Percentiles rank a stretch among this genome's conserved stretches.
phyloP scores from a whole-genome alignment of 306 rosid genomes.

The Calophaca sinica region DNA sequence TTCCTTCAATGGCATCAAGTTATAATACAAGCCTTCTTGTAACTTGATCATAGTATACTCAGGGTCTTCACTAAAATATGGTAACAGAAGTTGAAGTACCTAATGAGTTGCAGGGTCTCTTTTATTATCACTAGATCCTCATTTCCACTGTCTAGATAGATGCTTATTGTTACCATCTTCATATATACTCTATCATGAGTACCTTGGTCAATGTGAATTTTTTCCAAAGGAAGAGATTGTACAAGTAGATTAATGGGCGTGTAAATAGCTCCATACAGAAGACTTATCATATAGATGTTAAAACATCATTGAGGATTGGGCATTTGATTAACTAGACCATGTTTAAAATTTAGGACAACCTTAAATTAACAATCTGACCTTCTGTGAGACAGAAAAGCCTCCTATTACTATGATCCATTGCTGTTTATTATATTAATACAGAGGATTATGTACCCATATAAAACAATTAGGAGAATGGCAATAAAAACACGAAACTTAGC shows the following conservation, averaged over 20 bases:
- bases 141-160: slow-evolving; percentile 27
- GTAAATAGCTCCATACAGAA: slow-evolving; percentile 6
- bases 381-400: slow-evolving; percentile 26
- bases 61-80: no score
- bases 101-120: neutral
- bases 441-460: slow-evolving; percentile 2
- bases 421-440: slow-evolving; percentile 9
- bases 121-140: neutral
- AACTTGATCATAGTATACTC: neutral
- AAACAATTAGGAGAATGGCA: slow-evolving; percentile 9
- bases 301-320: neutral
- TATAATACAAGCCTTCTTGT: slow-evolving; percentile 18
- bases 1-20: neutral
- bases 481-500: slow-evolving; percentile 30
- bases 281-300: slow-evolving; percentile 30
- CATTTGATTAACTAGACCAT: neutral
- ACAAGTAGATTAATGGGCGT: neutral
- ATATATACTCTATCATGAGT: slow-evolving; percentile 23
- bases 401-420: neutral
- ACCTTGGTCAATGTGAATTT: slow-evolving; percentile 13
- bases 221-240: neutral
- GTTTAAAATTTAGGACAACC: slow-evolving; percentile 19
- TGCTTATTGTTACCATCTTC: slow-evolving; percentile 23
- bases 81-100: neutral
- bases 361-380: slow-evolving; percentile 25